These are phyloP conservation scores for Pichia paraexigua DNA, from an alignment of 805 yeast genomes.

Conservation along the genomic window DNA sequence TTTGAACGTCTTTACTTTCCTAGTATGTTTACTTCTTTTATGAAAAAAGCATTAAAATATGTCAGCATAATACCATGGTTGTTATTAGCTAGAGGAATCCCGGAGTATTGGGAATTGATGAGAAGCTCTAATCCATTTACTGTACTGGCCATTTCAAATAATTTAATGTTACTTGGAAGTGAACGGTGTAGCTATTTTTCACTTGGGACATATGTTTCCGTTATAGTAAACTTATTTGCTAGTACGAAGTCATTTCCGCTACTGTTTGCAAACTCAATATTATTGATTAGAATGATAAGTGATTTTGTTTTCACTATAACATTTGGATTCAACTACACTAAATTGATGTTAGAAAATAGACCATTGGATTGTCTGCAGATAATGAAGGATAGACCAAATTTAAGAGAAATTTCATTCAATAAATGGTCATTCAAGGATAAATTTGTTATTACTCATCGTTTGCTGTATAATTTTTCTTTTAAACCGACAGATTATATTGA, in stretches of 20 bases:
- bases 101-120: background rate
- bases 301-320: background rate
- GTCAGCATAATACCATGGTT: constrained; percentile 2
- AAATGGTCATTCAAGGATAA: background rate
- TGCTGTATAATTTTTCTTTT: background rate
- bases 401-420: background rate
- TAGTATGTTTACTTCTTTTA: background rate
- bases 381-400: background rate
- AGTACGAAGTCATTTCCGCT: background rate
- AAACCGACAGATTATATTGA: background rate
- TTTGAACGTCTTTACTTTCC: too few relatives aligned
- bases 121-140: background rate
- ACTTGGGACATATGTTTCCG: background rate
- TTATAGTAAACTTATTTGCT: background rate
- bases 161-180: background rate
- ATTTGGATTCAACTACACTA: background rate
- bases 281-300: background rate
- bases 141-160: background rate
- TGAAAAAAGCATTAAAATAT: background rate
- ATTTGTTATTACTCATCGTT: background rate
- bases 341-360: background rate
- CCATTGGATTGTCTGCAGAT: background rate
- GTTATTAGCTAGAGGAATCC: background rate
- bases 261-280: background rate
- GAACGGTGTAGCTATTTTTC: background rate